A percentile compares a stretch with the other conserved stretches of the same genome.
Conservation (phyloP, 768 basidiomycete genomes). For the Boletus rufocinnamomeus region DNA sequence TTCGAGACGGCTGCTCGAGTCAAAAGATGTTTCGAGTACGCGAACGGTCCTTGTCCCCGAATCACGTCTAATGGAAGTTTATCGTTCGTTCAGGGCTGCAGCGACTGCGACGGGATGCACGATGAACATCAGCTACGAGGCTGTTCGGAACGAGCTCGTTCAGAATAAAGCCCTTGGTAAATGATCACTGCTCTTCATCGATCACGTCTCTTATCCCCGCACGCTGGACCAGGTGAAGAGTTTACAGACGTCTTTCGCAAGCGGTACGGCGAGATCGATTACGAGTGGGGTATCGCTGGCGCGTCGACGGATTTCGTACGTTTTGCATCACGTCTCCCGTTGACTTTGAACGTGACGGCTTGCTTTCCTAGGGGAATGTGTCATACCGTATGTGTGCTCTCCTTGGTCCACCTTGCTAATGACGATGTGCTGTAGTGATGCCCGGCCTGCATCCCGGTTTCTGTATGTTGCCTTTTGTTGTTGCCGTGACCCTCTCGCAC, state of each 20-base stretch:
- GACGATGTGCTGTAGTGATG: conserved; percentile 38
- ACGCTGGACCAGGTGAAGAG: conserved; percentile 51
- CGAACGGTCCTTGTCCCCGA: not conserved
- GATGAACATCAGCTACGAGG: conserved; percentile 42
- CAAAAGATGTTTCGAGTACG: conserved; percentile 69
- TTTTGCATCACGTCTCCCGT: conserved; percentile 3
- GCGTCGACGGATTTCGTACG: conserved; percentile 85
- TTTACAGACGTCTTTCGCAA: conserved; percentile 60
- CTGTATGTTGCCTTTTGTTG: conserved; percentile 14
- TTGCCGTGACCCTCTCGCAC: not conserved
- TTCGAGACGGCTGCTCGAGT: conserved; percentile 61
- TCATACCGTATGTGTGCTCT: conserved; percentile 55
- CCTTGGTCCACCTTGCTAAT: not conserved
- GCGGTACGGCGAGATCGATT: conserved; percentile 60
- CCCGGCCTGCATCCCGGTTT: conserved; percentile 75
- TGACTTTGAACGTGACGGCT: not conserved
- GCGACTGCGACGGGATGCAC: conserved; percentile 66
- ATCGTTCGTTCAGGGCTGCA: conserved; percentile 49
- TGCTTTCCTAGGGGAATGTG: conserved; percentile 45
- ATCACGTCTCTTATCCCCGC: not conserved
- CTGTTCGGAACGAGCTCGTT: conserved; percentile 53
- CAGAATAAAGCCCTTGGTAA: conserved; percentile 67
- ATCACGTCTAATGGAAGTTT: not conserved
- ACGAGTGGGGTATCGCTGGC: conserved; percentile 63
- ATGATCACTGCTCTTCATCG: not conserved